These are phyloP conservation scores for Entonaema liquescens DNA, from an alignment of 495 filamentous ascomycete species.

Conservation along the genomic window DNA sequence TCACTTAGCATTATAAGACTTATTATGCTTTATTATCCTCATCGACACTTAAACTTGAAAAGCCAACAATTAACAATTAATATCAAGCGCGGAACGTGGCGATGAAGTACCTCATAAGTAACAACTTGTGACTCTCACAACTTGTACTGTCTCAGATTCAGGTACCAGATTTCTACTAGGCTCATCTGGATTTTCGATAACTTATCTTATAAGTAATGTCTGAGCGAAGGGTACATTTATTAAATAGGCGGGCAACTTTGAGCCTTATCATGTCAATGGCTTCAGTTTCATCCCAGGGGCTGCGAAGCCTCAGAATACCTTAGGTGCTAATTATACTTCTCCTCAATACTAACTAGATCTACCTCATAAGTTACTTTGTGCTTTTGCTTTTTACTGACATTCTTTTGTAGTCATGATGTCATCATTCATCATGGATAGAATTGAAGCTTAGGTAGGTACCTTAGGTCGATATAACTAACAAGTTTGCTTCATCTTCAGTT, in stretches of 20 bases:
- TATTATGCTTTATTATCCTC: not conserved
- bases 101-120: not conserved
- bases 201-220: not conserved
- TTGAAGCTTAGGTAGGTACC: too few species aligned
- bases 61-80: not conserved
- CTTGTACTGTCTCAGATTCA: not conserved
- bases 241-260: too few species aligned
- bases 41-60: not conserved
- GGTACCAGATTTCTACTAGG: not conserved
- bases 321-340: too few species aligned
- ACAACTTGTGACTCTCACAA: not conserved
- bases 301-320: too few species aligned
- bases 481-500: too few species aligned
- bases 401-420: not conserved
- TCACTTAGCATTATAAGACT: not conserved
- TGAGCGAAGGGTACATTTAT: not conserved
- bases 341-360: too few species aligned
- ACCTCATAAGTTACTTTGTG: not conserved
- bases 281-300: too few species aligned
- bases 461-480: too few species aligned
- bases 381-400: not conserved
- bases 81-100: not conserved
- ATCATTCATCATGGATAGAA: not conserved
- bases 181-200: not conserved
- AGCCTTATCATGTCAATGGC: too few species aligned